Evolutionary conservation across 2,329 filamentous ascomycete genomes (phyloP).

Genomic region (Paecilomyces variotii): DNA sequence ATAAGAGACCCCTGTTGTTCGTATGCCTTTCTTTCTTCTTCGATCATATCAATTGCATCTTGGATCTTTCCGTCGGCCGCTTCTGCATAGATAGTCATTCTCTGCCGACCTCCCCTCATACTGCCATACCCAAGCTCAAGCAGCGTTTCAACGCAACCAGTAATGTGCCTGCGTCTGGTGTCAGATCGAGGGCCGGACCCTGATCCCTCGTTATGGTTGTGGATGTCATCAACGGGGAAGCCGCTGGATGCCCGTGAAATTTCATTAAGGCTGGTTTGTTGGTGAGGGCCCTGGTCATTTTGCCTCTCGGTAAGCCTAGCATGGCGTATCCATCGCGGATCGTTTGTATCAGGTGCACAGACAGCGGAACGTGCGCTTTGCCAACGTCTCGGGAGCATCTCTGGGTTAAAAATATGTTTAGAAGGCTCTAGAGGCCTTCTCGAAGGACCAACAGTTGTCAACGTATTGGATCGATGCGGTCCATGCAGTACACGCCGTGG

Average conservation of each 20-base stretch:
- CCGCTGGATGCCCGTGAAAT: background rate
- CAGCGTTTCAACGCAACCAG: slow-evolving; percentile 33
- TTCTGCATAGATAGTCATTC: slow-evolving; percentile 38
- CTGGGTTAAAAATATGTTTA: slow-evolving; percentile 9
- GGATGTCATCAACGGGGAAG: background rate
- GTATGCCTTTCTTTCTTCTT: slow-evolving; percentile 40
- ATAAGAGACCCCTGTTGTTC: slow-evolving; percentile 15
- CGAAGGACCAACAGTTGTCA: slow-evolving; percentile 14
- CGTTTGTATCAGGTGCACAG: slow-evolving; percentile 4
- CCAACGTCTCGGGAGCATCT: slow-evolving; percentile 16
- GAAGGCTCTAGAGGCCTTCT: slow-evolving; percentile 17
- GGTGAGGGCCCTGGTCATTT: slow-evolving; percentile 1
- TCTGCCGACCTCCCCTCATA: slow-evolving; percentile 23
- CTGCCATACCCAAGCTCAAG: slow-evolving; percentile 34
- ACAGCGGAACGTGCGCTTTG: slow-evolving; percentile 19
- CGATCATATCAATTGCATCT: slow-evolving; percentile 44
- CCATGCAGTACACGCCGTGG: background rate
- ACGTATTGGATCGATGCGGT: slow-evolving; percentile 17
- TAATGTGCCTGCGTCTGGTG: slow-evolving; percentile 14
- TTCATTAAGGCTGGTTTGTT: background rate
- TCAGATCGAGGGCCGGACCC: background rate
- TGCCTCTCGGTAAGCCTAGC: slow-evolving; percentile 1
- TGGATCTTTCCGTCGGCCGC: slow-evolving; percentile 35
- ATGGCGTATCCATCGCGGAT: background rate
- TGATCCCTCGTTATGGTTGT: background rate